Evolutionary conservation across 169 alveolate species (phyloP).

Genomic region (Eimeria tenella): DNA sequence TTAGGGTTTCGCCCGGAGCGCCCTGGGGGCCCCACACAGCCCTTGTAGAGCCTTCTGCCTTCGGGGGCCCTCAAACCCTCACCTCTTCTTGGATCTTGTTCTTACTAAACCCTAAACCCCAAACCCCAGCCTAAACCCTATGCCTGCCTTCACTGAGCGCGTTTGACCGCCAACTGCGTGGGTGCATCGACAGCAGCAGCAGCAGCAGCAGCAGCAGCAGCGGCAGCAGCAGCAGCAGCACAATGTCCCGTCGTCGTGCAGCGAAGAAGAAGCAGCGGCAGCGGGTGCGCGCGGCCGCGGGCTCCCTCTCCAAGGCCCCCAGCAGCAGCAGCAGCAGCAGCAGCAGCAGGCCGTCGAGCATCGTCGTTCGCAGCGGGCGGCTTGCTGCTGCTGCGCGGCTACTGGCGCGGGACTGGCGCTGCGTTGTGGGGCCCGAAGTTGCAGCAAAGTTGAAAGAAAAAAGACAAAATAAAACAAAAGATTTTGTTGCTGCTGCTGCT

Average conservation of each 20-base stretch:
- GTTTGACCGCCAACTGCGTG: neutral
- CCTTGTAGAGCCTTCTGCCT: neutral
- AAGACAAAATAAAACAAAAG: constrained; percentile 76
- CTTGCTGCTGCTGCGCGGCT: constrained; percentile 64
- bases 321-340: constrained; percentile 49
- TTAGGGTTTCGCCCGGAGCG: neutral
- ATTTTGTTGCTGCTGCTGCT: constrained; percentile 80
- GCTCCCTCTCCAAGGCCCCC: neutral
- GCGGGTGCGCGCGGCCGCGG: constrained; percentile 24
- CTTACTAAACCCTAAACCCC: neutral
- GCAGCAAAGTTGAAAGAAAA: constrained; percentile 78
- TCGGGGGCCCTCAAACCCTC: neutral
- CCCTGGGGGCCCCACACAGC: constrained; percentile 12
- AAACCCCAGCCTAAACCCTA: neutral
- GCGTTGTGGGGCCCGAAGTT: constrained; percentile 82
- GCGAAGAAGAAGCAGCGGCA: constrained; percentile 48
- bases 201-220: constrained; percentile 23
- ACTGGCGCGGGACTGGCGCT: constrained; percentile 82
- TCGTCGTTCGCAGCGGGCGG: constrained; percentile 80
- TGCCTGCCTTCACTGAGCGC: neutral
- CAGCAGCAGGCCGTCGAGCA: constrained; percentile 11
- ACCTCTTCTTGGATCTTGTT: neutral
- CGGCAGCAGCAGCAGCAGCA: constrained; percentile 29
- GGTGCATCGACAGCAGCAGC: neutral
- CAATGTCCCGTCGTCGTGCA: constrained; percentile 17